Base-by-base conservation (phyloP, 495 filamentous ascomycete species). In the Xylaria acuta region DNA sequence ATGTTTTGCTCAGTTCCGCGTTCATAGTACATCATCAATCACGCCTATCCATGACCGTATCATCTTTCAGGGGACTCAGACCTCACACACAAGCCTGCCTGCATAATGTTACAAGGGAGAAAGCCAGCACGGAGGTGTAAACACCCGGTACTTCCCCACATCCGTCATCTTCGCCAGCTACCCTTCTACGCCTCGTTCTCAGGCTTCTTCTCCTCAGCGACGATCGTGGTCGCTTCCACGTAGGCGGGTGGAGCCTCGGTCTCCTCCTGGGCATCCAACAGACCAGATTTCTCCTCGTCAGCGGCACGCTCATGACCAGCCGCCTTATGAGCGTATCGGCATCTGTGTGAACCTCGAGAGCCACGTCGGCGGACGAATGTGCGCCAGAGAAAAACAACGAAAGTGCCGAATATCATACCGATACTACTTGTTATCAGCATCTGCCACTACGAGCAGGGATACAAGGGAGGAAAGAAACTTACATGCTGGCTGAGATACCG, bases 401-500 rank as follows among this genome's bases (percentile, higher is more conserved):
- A 69, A 12, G 83, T 83, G 25, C 86, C 86, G 72, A 86, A 78
- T 27, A 85, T 75, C 85, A 88, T 88, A 45, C 86, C 86, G 63
- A 88, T 73, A 38, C 84, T 85, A 66, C 60, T 54, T 62, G 12
- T 6, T 30, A 53, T 78, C 64, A 78, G 72, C 34, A 45, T 14
- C 66, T 67, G 3, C 25, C 16, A 22, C 53, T 27, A 51, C 9
- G 12, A 36, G 11, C 40, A n/a, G 36, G 27, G 25, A 43, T 47
- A 14, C 1, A 53, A 20, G 20, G 60, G 25, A 18, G 22, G 6
- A 32, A 30, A 16, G 34, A 62, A 68, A 81, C 84, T 79, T 79
- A 85, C 84, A 87, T 74, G 81, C 85, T 86, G 60, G 84, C 82
- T 58, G 78, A 79, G n/a, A 89, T 80, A 73, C 87, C 87, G 65